Base-by-base conservation (phyloP, 2,329 filamentous ascomycete species). In the Harringtonia aguacate region DNA sequence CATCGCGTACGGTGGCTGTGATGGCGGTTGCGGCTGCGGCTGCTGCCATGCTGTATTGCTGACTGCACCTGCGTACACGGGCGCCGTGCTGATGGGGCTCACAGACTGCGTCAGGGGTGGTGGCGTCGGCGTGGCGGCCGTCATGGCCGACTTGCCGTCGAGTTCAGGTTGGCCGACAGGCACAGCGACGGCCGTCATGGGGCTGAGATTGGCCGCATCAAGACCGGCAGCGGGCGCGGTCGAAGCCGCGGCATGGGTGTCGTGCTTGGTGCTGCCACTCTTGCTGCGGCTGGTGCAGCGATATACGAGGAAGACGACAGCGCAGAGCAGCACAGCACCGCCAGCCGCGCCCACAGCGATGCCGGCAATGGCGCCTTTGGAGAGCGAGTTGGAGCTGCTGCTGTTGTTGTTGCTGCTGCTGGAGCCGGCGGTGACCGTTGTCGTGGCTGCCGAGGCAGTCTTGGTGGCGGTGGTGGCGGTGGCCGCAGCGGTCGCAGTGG, bases 281-380 rank as follows among this genome's bases (percentile, higher is more conserved):
- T 24, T 41, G 10, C 41, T 41, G 8, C 41, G 40, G 17, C 18
- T n/a, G 15, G 38, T 45, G 36, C 43, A 47, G 28, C 48, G 46
- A 40, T 45, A 50, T 35, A 47, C 29, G 8, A 48, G 34, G 24
- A 50, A 48, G 33, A 45, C 2, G 24, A 44, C 8, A 18, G 42
- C 46, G 31, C 48, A 45, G 13, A 48, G 14, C 12, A 48, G 20
- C 4, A 48, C 31, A 20, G 44, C 46, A 22, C 46, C 48, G 15
- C 7, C 41, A 4, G 44, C 48, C 1, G 44, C 44, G 18, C 48
- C 48, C 12, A 50, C 34, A n/a, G 48, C 48, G 20, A 47, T 48
- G 39, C 48, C 46, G 7, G 35, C 46, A 36, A 50, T 50, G 18
- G 44, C 44, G 27, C 50, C 50, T 15, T 43, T 47, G 39, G 48